Conservation (phyloP, 2,329 filamentous ascomycete genomes). For the Zopfia rhizophila region DNA sequence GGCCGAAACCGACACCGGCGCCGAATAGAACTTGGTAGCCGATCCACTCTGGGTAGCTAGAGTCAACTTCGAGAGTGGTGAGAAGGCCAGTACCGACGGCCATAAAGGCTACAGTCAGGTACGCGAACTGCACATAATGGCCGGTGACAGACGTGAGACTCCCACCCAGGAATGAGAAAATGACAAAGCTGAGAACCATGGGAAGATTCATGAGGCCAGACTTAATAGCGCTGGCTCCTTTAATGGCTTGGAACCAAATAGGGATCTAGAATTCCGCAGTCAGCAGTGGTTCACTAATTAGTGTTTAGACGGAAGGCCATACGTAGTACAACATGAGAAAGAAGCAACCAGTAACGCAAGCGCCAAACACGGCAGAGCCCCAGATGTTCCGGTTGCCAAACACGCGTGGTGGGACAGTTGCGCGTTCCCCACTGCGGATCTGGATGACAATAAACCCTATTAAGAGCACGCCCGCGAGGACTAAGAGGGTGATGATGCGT, state of each 20-base stretch:
- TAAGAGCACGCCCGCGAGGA: slow-evolving; percentile 54
- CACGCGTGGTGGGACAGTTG: too few species aligned
- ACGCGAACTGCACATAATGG: slow-evolving; percentile 52
- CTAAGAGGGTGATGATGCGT: slow-evolving; percentile 57
- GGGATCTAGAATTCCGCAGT: slow-evolving; percentile 38
- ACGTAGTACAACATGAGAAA: too few species aligned
- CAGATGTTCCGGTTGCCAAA: too few species aligned
- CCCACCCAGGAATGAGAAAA: slow-evolving; percentile 38
- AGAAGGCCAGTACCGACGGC: slow-evolving; percentile 55
- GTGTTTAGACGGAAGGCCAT: slow-evolving; percentile 32
- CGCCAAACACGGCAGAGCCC: too few species aligned
- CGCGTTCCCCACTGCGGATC: neutral
- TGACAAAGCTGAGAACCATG: slow-evolving; percentile 32
- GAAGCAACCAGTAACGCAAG: too few species aligned
- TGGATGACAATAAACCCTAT: slow-evolving; percentile 53
- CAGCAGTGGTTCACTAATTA: slow-evolving; percentile 32
- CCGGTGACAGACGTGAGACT: too few species aligned
- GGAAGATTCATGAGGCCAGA: slow-evolving; percentile 40
- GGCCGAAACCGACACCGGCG: slow-evolving; percentile 49
- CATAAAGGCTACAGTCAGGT: slow-evolving; percentile 58
- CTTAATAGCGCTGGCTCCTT: slow-evolving; percentile 33
- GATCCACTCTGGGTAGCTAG: slow-evolving; percentile 42
- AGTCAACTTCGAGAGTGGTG: slow-evolving; percentile 49
- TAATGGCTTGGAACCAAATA: slow-evolving; percentile 43
- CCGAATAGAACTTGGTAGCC: slow-evolving; percentile 43